phyloP scores from a whole-genome alignment of 129 eudicot genomes.

The Daucus carota region DH1_v3.0 NC_030381.2:26091501-26092000 shows the following conservation, averaged over 20 bases:
- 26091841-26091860: constrained; percentile 61
- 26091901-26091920: constrained; percentile 43
- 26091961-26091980: constrained; percentile 85
- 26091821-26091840: constrained; percentile 53
- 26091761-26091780: constrained; percentile 71
- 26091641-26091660: constrained; percentile 53
- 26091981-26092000: constrained; percentile 63
- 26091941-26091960: constrained; percentile 74
- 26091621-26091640: constrained; percentile 62
- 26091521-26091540: constrained; percentile 67
- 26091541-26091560: constrained; percentile 56
- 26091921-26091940: constrained; percentile 62
- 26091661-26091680: constrained; percentile 53
- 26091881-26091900: constrained; percentile 33
- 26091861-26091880: constrained; percentile 53
- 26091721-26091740: constrained; percentile 95
- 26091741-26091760: constrained; percentile 86
- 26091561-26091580: constrained; percentile 68
- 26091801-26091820: constrained; percentile 58
- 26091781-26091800: constrained; percentile 69
- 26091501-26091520: constrained; percentile 91
- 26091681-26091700: constrained; percentile 66
- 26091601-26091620: constrained; percentile 77
- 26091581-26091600: constrained; percentile 83
- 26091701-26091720: constrained; percentile 87